Evolutionary conservation across 495 filamentous ascomycete species (phyloP).

Genomic region (Geoglossum glabrum): DNA sequence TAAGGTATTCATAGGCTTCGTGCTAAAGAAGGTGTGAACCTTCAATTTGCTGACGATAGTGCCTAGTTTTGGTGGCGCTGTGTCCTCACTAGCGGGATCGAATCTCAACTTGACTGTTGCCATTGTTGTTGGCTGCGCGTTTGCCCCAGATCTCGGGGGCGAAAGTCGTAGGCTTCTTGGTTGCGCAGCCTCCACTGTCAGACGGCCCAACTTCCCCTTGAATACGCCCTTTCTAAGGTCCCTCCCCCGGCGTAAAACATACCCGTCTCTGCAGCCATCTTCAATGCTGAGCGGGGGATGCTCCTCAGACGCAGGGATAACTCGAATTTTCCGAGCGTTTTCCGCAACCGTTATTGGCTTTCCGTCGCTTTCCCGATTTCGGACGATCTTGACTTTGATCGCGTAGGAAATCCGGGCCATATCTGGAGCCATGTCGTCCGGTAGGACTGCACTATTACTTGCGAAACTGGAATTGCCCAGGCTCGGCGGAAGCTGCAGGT

Average conservation of each 20-base stretch:
- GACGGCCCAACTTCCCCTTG: constrained; percentile 48
- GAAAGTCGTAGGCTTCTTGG: constrained; percentile 44
- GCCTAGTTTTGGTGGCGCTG: constrained; percentile 43
- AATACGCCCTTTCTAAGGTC: constrained; percentile 58
- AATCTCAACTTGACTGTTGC: constrained; percentile 54
- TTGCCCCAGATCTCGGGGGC: constrained; percentile 5
- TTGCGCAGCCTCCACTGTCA: constrained; percentile 55
- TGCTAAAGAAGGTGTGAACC: constrained; percentile 52
- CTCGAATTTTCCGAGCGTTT: constrained; percentile 40
- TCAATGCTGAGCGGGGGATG: constrained; percentile 53
- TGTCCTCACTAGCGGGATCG: constrained; percentile 37
- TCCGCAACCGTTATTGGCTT: constrained; percentile 26
- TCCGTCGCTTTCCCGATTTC: constrained; percentile 25
- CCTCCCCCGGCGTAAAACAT: constrained; percentile 55
- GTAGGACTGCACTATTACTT: constrained; percentile 26
- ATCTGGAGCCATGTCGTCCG: constrained; percentile 68
- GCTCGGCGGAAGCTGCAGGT: constrained; percentile 63
- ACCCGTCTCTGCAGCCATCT: constrained; percentile 33
- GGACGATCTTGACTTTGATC: constrained; percentile 34
- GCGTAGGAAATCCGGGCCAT: constrained; percentile 63
- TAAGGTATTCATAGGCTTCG: constrained; percentile 30
- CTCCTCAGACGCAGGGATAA: constrained; percentile 58
- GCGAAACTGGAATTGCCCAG: constrained; percentile 40
- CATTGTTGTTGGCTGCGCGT: constrained; percentile 24
- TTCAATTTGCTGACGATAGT: constrained; percentile 50